Evolutionary conservation across 495 filamentous ascomycete genomes (phyloP).

Genomic region (Trichoderma erinaceum): DNA sequence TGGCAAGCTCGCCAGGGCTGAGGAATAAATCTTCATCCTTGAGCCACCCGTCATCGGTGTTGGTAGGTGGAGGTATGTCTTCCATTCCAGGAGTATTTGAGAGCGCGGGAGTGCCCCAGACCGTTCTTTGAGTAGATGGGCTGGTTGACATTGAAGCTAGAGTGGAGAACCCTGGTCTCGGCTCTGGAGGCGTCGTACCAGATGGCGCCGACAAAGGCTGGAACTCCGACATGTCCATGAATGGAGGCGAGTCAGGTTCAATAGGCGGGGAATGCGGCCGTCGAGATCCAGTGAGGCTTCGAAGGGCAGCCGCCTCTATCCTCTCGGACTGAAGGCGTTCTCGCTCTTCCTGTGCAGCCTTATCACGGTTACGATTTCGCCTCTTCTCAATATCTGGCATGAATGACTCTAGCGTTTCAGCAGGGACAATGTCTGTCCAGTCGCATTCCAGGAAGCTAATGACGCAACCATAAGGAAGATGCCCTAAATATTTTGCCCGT

Average conservation of each 20-base stretch:
- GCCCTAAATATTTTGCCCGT: constrained; percentile 82
- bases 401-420: constrained; percentile 70
- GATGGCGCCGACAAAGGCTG: constrained; percentile 52
- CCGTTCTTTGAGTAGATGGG: constrained; percentile 66
- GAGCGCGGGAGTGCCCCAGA: constrained; percentile 78
- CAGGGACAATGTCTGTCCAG: constrained; percentile 83
- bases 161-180: constrained; percentile 36
- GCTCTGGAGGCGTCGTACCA: constrained; percentile 35
- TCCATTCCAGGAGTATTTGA: constrained; percentile 42
- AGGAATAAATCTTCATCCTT: constrained; percentile 46
- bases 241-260: constrained; percentile 31
- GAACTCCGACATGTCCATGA: constrained; percentile 53
- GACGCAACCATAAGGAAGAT: constrained; percentile 88
- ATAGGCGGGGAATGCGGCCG: constrained; percentile 29
- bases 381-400: constrained; percentile 69
- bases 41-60: constrained; percentile 71
- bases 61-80: constrained; percentile 31
- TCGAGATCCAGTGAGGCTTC: constrained; percentile 33
- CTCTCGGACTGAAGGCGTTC: constrained; percentile 83
- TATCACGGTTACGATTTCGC: constrained; percentile 74
- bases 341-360: constrained; percentile 83
- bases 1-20: constrained; percentile 32
- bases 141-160: constrained; percentile 62
- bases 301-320: constrained; percentile 54
- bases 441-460: constrained; percentile 94